Evolutionary conservation across 1,139 yeast species (phyloP).

Genomic region (Magnusiomyces ingens): DNA sequence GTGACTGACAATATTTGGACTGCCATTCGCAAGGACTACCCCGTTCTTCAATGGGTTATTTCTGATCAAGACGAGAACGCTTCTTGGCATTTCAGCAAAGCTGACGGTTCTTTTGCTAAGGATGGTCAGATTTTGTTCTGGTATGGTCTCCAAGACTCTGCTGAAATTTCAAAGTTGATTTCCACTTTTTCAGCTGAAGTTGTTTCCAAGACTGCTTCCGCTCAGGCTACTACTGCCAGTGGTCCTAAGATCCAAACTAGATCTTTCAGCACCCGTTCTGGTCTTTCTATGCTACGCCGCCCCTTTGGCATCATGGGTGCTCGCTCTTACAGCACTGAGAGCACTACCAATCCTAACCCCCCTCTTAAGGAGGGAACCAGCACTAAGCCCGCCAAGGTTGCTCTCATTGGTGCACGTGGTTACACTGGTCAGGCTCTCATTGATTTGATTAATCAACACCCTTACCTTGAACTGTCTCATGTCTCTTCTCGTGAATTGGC

Average conservation of each 20-base stretch:
- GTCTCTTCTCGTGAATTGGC: conserved; percentile 92
- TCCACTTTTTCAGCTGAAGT: conserved; percentile 42
- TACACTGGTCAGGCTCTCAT: conserved; percentile 93
- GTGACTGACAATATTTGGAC: conserved; percentile 92
- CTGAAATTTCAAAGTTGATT: conserved; percentile 59
- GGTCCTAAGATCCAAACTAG: conserved; percentile 23
- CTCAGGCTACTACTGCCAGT: conserved; percentile 26
- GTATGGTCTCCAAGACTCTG: conserved; percentile 75
- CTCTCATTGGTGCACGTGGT: conserved; percentile 97
- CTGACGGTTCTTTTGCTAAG: conserved; percentile 89
- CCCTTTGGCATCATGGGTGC: conserved; percentile 5
- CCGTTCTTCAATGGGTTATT: conserved; percentile 77
- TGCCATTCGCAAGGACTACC: conserved; percentile 69
- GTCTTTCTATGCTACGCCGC: conserved; percentile 20
- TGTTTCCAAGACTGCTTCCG: conserved; percentile 8
- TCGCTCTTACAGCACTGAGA: conserved; percentile 16
- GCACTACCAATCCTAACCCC: conserved; percentile 54
- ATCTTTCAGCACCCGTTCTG: conserved; percentile 32
- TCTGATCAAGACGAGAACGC: conserved; percentile 86
- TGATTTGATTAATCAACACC: conserved; percentile 78
- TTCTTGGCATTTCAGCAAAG: conserved; percentile 85
- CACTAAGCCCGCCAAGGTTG: conserved; percentile 60
- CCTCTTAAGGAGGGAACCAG: conserved; percentile 60
- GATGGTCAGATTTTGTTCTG: conserved; percentile 89
- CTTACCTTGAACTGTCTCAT: conserved; percentile 77